Conservation (phyloP, 2,329 filamentous ascomycete genomes). For the Leptographium radiaticola region DNA sequence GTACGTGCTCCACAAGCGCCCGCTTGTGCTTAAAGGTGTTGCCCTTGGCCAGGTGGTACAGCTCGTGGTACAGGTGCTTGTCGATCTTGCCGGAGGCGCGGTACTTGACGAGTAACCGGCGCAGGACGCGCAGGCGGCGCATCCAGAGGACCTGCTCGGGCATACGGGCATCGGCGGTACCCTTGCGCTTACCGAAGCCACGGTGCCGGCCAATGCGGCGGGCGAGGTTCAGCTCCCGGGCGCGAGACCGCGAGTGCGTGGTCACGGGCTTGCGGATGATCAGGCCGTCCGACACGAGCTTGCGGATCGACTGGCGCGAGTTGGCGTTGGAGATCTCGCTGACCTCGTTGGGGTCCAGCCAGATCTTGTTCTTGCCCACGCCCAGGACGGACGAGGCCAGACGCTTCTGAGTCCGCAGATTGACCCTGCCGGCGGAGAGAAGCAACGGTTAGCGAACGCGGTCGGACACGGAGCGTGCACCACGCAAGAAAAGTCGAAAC, state of each 20-base stretch:
- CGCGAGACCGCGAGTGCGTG: slow-evolving; percentile 97
- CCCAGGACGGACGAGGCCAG: slow-evolving; percentile 96
- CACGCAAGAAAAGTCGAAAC: no score
- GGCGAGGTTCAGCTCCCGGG: slow-evolving; percentile 87
- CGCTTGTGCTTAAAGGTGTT: slow-evolving; percentile 99
- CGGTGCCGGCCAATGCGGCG: slow-evolving; percentile 94
- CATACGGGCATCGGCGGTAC: slow-evolving; percentile 99
- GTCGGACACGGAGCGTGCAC: no score
- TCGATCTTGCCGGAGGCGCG: slow-evolving; percentile 99
- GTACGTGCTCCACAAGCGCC: slow-evolving; percentile 98
- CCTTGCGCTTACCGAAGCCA: slow-evolving; percentile 99
- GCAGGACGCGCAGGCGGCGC: slow-evolving; percentile 98
- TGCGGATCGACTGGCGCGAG: slow-evolving; percentile 99
- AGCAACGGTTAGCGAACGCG: slow-evolving; percentile 7
- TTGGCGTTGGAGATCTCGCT: slow-evolving; percentile 99
- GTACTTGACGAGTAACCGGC: slow-evolving; percentile 98
- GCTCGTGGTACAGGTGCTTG: slow-evolving; percentile 99
- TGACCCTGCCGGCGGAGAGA: slow-evolving; percentile 63
- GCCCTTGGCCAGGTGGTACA: slow-evolving; percentile 99
- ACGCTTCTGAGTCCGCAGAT: slow-evolving; percentile 99
- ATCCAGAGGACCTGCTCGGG: slow-evolving; percentile 98
- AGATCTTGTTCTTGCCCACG: slow-evolving; percentile 99
- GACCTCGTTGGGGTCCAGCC: slow-evolving; percentile 99
- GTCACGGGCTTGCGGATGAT: slow-evolving; percentile 99
- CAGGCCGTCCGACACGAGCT: slow-evolving; percentile 98